Evolutionary conservation across 2,329 filamentous ascomycete species (phyloP).

Genomic region (Chrysoporthe deuterocubensis): DNA sequence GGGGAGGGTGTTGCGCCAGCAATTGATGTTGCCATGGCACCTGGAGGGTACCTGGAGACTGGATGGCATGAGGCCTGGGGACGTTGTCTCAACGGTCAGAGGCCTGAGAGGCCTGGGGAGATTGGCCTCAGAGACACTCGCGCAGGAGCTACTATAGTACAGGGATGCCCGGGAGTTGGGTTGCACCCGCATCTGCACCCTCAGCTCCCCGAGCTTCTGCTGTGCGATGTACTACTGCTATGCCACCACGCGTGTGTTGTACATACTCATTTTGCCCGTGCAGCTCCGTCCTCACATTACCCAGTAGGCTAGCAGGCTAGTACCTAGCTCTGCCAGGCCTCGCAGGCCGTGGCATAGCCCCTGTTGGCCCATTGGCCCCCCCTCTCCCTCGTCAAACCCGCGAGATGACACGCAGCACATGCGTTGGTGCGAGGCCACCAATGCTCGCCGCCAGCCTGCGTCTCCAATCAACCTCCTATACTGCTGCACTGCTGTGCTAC

Average conservation of each 20-base stretch:
- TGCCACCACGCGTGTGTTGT: too few relatives aligned
- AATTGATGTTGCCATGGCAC: not conserved
- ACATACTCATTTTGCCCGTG: not conserved
- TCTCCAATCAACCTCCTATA: not conserved
- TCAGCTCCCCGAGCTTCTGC: not conserved
- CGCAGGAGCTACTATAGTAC: too few relatives aligned
- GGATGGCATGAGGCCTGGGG: not conserved
- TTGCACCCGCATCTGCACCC: slow-evolving; percentile 7
- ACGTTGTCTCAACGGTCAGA: not conserved
- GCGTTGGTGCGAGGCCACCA: not conserved
- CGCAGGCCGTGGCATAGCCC: not conserved
- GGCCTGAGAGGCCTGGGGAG: not conserved
- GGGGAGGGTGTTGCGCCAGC: not conserved
- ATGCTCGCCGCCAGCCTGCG: too few relatives aligned
- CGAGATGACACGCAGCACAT: not conserved
- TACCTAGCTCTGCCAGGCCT: not conserved
- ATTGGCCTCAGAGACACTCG: slow-evolving; percentile 6
- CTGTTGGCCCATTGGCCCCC: not conserved
- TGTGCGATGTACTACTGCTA: too few relatives aligned
- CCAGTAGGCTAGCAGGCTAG: too few relatives aligned
- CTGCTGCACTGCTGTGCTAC: not conserved
- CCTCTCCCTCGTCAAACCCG: not conserved
- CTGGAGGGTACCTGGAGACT: not conserved
- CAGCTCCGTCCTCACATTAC: not conserved
- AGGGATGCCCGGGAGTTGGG: not conserved